A percentile compares a stretch with the other conserved stretches of the same genome.
Conservation (phyloP, 352 stramenopile species). For the Globisporangium heterothallicum region DNA sequence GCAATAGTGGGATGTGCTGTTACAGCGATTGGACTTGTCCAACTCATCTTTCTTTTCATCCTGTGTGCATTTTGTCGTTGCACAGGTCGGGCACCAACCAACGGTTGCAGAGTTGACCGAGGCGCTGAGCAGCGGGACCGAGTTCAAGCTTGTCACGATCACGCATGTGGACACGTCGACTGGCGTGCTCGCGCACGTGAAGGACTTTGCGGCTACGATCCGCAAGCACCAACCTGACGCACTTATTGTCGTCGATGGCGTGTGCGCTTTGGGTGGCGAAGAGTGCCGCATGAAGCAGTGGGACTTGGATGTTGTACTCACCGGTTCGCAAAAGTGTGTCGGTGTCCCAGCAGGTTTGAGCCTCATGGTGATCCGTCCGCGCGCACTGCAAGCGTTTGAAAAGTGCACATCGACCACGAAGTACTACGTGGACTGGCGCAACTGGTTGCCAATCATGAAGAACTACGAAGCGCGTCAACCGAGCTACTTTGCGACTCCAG, state of each 20-base stretch:
- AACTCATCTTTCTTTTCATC: conserved; percentile 8
- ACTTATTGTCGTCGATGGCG: conserved; percentile 62
- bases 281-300: conserved; percentile 79
- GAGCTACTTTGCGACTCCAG: conserved; percentile 74
- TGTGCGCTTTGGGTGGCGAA: conserved; percentile 65
- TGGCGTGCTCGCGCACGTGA: conserved; percentile 53
- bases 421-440: conserved; percentile 77
- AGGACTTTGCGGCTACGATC: conserved; percentile 49
- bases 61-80: neutral
- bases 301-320: conserved; percentile 76
- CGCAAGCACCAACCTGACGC: conserved; percentile 55
- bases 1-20: too few species aligned
- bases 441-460: conserved; percentile 83
- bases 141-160: conserved; percentile 69
- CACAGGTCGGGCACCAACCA: conserved; percentile 48
- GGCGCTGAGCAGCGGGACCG: conserved; percentile 27
- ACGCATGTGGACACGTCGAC: conserved; percentile 80
- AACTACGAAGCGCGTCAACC: conserved; percentile 73
- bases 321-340: conserved; percentile 75
- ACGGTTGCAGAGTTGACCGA: conserved; percentile 41
- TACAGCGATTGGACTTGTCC: neutral
- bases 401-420: conserved; percentile 45
- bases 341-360: conserved; percentile 63
- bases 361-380: conserved; percentile 58
- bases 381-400: conserved; percentile 61